Conservation (phyloP, 2,329 filamentous ascomycete genomes). For the Sporothrix variecibatus region DNA sequence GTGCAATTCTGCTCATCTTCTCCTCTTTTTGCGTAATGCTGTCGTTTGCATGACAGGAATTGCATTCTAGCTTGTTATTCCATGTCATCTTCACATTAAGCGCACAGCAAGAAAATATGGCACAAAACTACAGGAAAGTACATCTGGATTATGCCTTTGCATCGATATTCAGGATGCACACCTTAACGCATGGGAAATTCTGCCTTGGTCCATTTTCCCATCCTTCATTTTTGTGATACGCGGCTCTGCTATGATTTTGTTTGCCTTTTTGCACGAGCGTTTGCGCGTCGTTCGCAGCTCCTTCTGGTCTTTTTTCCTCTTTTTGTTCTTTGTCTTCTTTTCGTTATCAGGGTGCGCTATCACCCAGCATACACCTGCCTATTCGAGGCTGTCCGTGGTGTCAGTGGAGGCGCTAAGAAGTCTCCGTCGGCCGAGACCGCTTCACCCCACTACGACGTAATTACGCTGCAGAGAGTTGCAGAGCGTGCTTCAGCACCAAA, state of each 20-base stretch:
- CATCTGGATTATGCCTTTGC: neutral
- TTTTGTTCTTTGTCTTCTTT: neutral
- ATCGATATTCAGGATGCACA: neutral
- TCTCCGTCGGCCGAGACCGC: neutral
- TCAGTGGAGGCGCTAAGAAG: neutral
- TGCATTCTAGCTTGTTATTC: neutral
- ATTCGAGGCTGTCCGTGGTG: neutral
- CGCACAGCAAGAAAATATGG: too few relatives aligned
- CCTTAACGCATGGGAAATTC: neutral
- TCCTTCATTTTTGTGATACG: neutral
- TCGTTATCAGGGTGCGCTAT: neutral
- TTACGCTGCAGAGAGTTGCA: neutral
- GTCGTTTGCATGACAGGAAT: neutral
- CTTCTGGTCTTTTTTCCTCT: neutral
- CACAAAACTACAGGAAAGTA: too few relatives aligned
- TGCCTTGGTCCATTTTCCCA: neutral
- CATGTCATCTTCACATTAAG: too few relatives aligned
- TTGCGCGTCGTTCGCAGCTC: neutral
- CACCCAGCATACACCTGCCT: neutral
- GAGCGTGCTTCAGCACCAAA: slow-evolving; percentile 12
- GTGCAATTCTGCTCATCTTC: too few relatives aligned
- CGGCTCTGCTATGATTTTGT: neutral
- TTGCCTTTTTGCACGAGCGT: neutral
- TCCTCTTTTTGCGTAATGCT: neutral
- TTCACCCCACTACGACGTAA: neutral